Percentiles rank a stretch among this genome's conserved stretches.
These are phyloP conservation scores for Saturnispora halmiae DNA, from an alignment of 805 yeast genomes.

Conservation along the genomic window DNA sequence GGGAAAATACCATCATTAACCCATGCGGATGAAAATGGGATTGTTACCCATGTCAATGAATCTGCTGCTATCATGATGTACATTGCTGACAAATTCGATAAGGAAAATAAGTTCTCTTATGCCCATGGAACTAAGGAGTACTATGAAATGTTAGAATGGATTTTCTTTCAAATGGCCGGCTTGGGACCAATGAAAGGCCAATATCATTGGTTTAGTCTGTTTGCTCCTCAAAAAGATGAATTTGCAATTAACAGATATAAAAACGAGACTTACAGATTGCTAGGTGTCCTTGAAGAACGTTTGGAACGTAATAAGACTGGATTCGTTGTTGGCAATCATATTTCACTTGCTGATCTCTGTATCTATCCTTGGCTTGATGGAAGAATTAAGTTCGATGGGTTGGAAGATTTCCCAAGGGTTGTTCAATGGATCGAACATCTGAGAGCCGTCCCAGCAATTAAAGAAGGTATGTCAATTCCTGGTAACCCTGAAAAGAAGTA, in stretches of 20 bases:
- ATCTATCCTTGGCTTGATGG: slow-evolving; percentile 38
- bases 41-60: slow-evolving; percentile 40
- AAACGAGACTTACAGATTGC: slow-evolving; percentile 44
- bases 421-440: slow-evolving; percentile 34
- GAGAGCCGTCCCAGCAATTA: slow-evolving; percentile 27
- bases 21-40: slow-evolving; percentile 33
- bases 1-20: slow-evolving; percentile 54
- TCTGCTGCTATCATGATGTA: slow-evolving; percentile 55
- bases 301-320: slow-evolving; percentile 40
- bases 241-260: slow-evolving; percentile 45
- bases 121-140: slow-evolving; percentile 33
- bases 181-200: slow-evolving; percentile 60
- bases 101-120: slow-evolving; percentile 38
- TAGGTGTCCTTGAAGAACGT: slow-evolving; percentile 45
- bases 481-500: background rate
- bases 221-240: slow-evolving; percentile 42
- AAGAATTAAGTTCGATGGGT: slow-evolving; percentile 6
- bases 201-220: slow-evolving; percentile 37
- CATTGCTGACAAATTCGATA: slow-evolving; percentile 53
- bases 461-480: slow-evolving; percentile 23
- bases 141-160: slow-evolving; percentile 45
- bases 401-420: slow-evolving; percentile 32
- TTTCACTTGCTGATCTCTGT: slow-evolving; percentile 51
- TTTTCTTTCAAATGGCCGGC: slow-evolving; percentile 49
- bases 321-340: slow-evolving; percentile 50